phyloP scores from a whole-genome alignment of 192 early-diverging fungal genomes.

The Coemansia furcata region DNA sequence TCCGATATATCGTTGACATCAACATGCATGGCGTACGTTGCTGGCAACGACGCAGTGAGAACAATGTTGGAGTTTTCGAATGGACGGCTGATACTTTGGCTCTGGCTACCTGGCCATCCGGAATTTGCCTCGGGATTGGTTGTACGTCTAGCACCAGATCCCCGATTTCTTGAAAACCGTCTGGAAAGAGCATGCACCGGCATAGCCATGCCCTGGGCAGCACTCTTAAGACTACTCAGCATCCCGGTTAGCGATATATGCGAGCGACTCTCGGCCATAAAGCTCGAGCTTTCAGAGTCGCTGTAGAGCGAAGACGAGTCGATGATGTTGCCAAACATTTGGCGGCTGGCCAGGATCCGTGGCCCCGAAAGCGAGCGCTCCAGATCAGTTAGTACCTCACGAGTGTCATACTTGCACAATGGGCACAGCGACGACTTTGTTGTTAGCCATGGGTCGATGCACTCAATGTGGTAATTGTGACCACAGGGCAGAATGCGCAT shows the following conservation, averaged over 20 bases:
- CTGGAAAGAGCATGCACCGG: conserved; percentile 9
- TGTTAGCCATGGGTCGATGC: conserved; percentile 57
- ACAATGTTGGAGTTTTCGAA: conserved; percentile 14
- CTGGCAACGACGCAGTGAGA: conserved; percentile 8
- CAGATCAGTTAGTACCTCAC: conserved; percentile 44
- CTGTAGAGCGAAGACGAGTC: conserved; percentile 5
- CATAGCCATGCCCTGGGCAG: neutral
- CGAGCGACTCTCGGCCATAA: conserved; percentile 33
- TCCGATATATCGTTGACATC: conserved; percentile 1
- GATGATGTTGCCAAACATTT: conserved; percentile 17
- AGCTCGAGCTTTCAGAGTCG: conserved; percentile 41
- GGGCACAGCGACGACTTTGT: conserved; percentile 54
- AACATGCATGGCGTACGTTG: conserved; percentile 6
- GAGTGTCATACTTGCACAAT: conserved; percentile 54
- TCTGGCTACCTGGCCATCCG: neutral
- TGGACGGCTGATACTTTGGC: neutral
- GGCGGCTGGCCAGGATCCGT: conserved; percentile 8
- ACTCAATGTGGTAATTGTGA: conserved; percentile 57
- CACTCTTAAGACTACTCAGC: neutral
- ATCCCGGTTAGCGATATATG: conserved; percentile 18
- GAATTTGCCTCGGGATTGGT: neutral
- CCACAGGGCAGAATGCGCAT: conserved; percentile 55
- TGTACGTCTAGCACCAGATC: neutral
- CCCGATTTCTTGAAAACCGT: neutral
- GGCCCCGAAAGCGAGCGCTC: conserved; percentile 40